phyloP scores from a whole-genome alignment of 2,329 filamentous ascomycete species.

The Talaromyces atroroseus region DNA sequence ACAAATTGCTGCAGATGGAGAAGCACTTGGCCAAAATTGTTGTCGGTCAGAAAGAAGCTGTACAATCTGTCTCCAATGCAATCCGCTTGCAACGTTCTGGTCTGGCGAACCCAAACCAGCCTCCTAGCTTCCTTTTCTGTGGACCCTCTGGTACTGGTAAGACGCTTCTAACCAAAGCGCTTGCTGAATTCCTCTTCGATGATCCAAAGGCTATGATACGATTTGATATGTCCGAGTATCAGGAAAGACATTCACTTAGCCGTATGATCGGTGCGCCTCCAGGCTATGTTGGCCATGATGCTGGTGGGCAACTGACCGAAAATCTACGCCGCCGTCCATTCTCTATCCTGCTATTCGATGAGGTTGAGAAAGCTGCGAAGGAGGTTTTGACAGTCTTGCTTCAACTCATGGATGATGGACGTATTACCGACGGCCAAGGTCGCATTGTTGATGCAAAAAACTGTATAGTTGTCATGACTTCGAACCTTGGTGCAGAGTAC shows the following conservation, averaged over 20 bases:
- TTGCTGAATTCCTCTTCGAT: conserved; percentile 97
- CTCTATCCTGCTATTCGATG: conserved; percentile 95
- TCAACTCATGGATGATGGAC: conserved; percentile 99
- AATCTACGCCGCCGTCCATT: conserved; percentile 89
- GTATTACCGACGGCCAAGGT: conserved; percentile 97
- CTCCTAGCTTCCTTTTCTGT: conserved; percentile 97
- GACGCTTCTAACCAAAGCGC: conserved; percentile 90
- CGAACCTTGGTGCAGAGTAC: conserved; percentile 91
- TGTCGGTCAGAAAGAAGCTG: conserved; percentile 90
- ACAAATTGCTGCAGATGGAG: conserved; percentile 98
- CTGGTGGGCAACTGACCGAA: conserved; percentile 93
- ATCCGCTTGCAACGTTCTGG: conserved; percentile 94
- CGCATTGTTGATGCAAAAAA: conserved; percentile 92
- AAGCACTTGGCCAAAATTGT: conserved; percentile 75
- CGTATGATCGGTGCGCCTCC: conserved; percentile 97
- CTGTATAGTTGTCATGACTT: conserved; percentile 99
- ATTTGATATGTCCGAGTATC: conserved; percentile 99
- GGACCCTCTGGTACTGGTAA: conserved; percentile 98
- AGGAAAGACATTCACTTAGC: conserved; percentile 90
- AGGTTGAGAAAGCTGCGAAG: conserved; percentile 98
- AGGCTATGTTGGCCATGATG: conserved; percentile 93
- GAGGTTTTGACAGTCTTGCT: conserved; percentile 93
- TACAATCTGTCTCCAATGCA: conserved; percentile 86
- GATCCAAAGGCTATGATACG: conserved; percentile 96
- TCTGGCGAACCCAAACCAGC: conserved; percentile 90